Evolutionary conservation across 495 filamentous ascomycete genomes (phyloP).

Genomic region (Pyrenopolyporus hunteri): DNA sequence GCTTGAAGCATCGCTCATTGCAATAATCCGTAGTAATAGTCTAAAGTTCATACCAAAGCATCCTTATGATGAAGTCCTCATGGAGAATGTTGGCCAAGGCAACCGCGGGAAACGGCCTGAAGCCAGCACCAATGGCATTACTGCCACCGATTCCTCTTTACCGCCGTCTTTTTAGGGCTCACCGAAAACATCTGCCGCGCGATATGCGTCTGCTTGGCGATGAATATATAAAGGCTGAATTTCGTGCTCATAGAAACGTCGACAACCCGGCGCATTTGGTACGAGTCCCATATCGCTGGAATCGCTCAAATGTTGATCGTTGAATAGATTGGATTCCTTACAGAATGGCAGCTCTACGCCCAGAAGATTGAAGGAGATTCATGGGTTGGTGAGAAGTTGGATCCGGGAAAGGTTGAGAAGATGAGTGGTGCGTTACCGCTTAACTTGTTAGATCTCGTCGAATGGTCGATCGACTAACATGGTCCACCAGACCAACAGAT

Average conservation of each 20-base stretch:
- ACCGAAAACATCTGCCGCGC: slow-evolving; percentile 74
- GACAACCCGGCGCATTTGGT: slow-evolving; percentile 95
- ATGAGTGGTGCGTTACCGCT: slow-evolving; percentile 85
- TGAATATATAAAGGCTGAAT: slow-evolving; percentile 89
- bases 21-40: background rate
- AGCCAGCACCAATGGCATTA: slow-evolving; percentile 71
- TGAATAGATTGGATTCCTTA: slow-evolving; percentile 85
- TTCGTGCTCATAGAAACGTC: slow-evolving; percentile 75
- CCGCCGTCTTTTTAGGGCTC: slow-evolving; percentile 81
- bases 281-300: slow-evolving; percentile 35
- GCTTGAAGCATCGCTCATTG: too few species aligned
- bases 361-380: slow-evolving; percentile 85
- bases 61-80: slow-evolving; percentile 39
- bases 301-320: background rate
- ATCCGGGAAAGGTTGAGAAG: slow-evolving; percentile 80
- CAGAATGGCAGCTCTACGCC: slow-evolving; percentile 94
- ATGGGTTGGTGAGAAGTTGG: slow-evolving; percentile 81
- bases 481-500: slow-evolving; percentile 78
- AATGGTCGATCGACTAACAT: slow-evolving; percentile 7
- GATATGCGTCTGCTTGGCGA: slow-evolving; percentile 86
- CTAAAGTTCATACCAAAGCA: background rate
- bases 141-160: slow-evolving; percentile 92
- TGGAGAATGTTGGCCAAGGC: slow-evolving; percentile 43
- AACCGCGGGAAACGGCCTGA: slow-evolving; percentile 39
- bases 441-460: background rate